Base-by-base conservation (phyloP, 345 rosid species). In the Rhizophora apiculata region DNA sequence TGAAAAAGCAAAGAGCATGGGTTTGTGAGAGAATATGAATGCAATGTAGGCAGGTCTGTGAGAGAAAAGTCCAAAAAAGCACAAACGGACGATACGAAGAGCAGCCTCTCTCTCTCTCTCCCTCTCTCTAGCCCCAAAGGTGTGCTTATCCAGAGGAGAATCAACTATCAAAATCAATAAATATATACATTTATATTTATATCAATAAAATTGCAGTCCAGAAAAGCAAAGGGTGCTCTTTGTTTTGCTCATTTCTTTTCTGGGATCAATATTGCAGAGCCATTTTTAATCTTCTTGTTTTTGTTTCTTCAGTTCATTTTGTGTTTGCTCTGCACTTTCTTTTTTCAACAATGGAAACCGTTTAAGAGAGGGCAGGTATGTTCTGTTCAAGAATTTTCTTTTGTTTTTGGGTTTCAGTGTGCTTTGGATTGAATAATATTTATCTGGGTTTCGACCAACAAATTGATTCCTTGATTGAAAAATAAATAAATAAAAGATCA, bases 41-140 rank as follows among this genome's bases (percentile, higher is more conserved):
- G 5, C 4, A 60, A 31, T 21, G 65, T 20, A 30, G 36, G 8
- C 1, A 71, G 55, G 63, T 46, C 31, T 46, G 8, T 34, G 37
- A 70, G 31, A 67, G 48, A 53, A 53, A 43, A 69, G 77, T 81
- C 81, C 85, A 63, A 78, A 70, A 79, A 64, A 34, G 57, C 80
- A 65, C 60, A 71, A 84, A 73, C 81, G 82, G 82, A 80, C 82
- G 83, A 76, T 76, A 81, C 82, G 29, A 77, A 77, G 78, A 68
- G 62, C 62, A 67, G 18, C 46, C 60, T 22, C 37, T 62, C 64
- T 27, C 70, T 24, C 54, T 66, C 58, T 54, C 64, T 64, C 43
- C 5, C 66, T 56, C 26, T 24, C 27, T 36, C 46, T 8, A 49
- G 29, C 49, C 53, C 61, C 24, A 36, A 54, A 1, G 24, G 56